Conservation (phyloP, 306 rosid species). For the Canavalia ensiformis region DNA sequence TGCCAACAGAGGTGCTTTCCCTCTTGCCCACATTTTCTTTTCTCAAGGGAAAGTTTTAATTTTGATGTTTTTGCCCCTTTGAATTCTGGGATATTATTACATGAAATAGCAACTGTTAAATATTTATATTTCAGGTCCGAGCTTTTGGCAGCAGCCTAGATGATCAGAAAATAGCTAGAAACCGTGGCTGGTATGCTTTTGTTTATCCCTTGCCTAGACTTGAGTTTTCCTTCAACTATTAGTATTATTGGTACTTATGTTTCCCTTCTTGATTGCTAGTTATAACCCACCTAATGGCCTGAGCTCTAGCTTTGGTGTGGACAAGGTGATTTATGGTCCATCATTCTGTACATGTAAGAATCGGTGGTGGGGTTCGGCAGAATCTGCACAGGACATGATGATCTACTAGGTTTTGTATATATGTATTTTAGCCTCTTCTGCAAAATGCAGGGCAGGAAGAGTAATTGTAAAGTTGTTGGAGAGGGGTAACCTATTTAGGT, state of each 20-base stretch:
- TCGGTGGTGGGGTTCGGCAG: slow-evolving; percentile 49
- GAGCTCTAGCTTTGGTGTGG: slow-evolving; percentile 51
- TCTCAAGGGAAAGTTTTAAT: not conserved
- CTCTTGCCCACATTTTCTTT: not conserved
- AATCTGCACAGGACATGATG: slow-evolving; percentile 50
- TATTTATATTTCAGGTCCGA: slow-evolving; percentile 70
- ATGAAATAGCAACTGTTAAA: slow-evolving; percentile 6
- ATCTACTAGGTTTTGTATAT: slow-evolving; percentile 71
- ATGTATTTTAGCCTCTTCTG: slow-evolving; percentile 72
- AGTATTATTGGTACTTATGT: slow-evolving; percentile 29
- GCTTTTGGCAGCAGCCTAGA: slow-evolving; percentile 89
- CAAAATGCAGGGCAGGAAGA: slow-evolving; percentile 77
- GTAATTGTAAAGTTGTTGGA: slow-evolving; percentile 74
- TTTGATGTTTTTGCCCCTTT: not conserved
- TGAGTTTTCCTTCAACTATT: not conserved
- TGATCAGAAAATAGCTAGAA: slow-evolving; percentile 53
- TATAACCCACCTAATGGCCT: slow-evolving; percentile 51
- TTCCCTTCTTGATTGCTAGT: slow-evolving; percentile 52
- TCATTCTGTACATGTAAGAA: slow-evolving; percentile 51
- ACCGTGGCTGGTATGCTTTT: slow-evolving; percentile 51
- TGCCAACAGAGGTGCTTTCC: slow-evolving; percentile 68
- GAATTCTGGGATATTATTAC: not conserved
- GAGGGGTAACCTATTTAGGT: slow-evolving; percentile 72
- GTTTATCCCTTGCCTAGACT: not conserved
- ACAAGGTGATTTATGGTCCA: slow-evolving; percentile 47